phyloP scores from a whole-genome alignment of 345 rosid species.

The Citrus glauca region DNA sequence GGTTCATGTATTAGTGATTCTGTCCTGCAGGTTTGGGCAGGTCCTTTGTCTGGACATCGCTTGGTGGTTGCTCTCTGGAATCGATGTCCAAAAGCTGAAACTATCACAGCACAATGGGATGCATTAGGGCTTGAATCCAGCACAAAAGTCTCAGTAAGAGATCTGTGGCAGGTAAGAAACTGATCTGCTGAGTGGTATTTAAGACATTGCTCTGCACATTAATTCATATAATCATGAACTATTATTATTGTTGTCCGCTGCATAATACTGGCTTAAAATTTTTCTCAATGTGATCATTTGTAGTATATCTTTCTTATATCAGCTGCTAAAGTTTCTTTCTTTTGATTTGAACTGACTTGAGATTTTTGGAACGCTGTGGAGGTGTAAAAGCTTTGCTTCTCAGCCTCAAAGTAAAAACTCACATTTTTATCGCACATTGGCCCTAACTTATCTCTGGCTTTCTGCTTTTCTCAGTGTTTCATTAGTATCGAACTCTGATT shows the following conservation, averaged over 20 bases:
- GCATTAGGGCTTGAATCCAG: slow-evolving; percentile 69
- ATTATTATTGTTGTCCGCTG: background rate
- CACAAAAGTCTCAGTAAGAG: slow-evolving; percentile 64
- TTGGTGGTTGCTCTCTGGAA: slow-evolving; percentile 87
- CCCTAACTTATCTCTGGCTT: background rate
- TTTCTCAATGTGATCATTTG: background rate
- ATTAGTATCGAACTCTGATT: background rate
- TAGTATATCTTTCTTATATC: background rate
- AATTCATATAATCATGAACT: background rate
- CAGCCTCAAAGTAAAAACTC: background rate
- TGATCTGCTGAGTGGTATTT: background rate
- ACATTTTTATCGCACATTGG: background rate
- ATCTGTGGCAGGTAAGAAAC: slow-evolving; percentile 77
- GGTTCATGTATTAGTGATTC: background rate
- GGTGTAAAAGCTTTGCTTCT: background rate
- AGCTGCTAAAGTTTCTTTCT: background rate
- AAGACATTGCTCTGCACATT: background rate
- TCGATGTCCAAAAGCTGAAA: slow-evolving; percentile 63
- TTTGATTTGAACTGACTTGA: background rate
- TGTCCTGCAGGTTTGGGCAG: slow-evolving; percentile 79
- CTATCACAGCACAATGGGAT: slow-evolving; percentile 69
- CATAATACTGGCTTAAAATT: background rate
- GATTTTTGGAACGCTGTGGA: background rate
- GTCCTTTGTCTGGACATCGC: slow-evolving; percentile 76
- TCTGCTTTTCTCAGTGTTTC: background rate